Base-by-base conservation (phyloP, 176 grass and related monocot species). In the Poa pratensis region DNA sequence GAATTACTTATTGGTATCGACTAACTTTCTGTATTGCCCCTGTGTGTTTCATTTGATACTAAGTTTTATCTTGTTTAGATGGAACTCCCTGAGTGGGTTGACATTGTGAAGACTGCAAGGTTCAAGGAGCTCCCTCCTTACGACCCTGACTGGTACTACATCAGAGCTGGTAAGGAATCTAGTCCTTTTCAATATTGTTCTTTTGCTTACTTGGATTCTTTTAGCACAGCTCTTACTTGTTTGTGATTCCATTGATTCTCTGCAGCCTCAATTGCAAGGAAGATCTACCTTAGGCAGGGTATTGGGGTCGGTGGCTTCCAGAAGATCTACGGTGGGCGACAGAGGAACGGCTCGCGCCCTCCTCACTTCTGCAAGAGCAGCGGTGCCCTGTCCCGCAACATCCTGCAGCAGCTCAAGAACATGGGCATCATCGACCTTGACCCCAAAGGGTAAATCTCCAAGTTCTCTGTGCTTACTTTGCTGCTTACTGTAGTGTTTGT, bases 341-440 rank as follows among this genome's bases (percentile, higher is more conserved):
- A 87, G 73, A 94, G 93, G 81, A 92, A 92, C 1, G 90, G 93
- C 34, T 75, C 85, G 1, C 9, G 74, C 0, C 93, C 92, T 3
- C 93, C 90, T 2, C 90, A 94, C 55, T 94, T 94, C 79, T 94
- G 88, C 90, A 95, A 95, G 86, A 95, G 90, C 79, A 92, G 90
- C 15, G 93, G 90, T 69, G 93, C 90, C 7, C 63, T 95, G 3
- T 89, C 93, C 73, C 93, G 90, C 52, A 84, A 95, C 90, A 92
- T 95, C 82, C 75, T 95, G 13, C 90, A 90, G 65, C 87, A 94
- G 75, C 76, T 94, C 74, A 83, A 90, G 46, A 75, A 86, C 24
- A 90, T 92, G 90, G 88, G 86, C 78, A 94, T 92, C 34, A 82
- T 95, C 1, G 90, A 92, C 45, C 74, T 95, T 2, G 88, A 92